Conservation (phyloP, 352 stramenopile species). For the Globisporangium splendens region DNA sequence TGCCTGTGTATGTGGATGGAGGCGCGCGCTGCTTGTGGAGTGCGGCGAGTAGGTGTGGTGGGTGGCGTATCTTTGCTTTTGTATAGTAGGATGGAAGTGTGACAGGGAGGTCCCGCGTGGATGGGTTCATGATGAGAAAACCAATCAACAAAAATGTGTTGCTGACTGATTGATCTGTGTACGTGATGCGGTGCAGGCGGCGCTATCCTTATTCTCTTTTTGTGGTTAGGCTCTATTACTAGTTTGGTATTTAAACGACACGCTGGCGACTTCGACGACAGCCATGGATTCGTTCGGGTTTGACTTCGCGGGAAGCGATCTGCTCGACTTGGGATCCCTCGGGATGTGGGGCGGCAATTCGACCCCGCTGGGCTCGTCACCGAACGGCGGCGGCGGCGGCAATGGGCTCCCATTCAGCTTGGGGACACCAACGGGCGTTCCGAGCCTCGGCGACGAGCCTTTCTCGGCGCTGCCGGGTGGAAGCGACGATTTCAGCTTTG, state of each 20-base stretch:
- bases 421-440: conserved; percentile 77
- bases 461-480: conserved; percentile 45
- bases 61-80: too few relatives aligned
- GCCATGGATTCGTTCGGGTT: conserved; percentile 85
- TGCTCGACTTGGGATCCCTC: conserved; percentile 72
- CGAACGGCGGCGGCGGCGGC: conserved; percentile 36
- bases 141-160: too few relatives aligned
- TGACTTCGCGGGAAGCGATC: conserved; percentile 68
- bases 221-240: background rate
- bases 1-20: background rate
- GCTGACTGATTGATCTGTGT: background rate
- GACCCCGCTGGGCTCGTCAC: conserved; percentile 67
- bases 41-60: too few relatives aligned
- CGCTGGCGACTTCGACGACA: conserved; percentile 1
- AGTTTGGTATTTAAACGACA: conserved; percentile 1
- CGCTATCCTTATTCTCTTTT: background rate
- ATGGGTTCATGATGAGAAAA: too few relatives aligned
- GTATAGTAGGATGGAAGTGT: too few relatives aligned
- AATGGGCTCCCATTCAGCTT: conserved; percentile 73
- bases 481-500: conserved; percentile 77
- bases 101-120: too few relatives aligned
- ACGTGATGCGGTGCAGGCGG: background rate
- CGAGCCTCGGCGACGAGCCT: conserved; percentile 76
- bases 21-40: too few relatives aligned
- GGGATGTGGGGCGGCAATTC: conserved; percentile 62